Percentiles rank a stretch among this genome's conserved stretches.
Evolutionary conservation across 768 basidiomycete species (phyloP).

Genomic region (Porphyrellus cyaneotinctus): DNA sequence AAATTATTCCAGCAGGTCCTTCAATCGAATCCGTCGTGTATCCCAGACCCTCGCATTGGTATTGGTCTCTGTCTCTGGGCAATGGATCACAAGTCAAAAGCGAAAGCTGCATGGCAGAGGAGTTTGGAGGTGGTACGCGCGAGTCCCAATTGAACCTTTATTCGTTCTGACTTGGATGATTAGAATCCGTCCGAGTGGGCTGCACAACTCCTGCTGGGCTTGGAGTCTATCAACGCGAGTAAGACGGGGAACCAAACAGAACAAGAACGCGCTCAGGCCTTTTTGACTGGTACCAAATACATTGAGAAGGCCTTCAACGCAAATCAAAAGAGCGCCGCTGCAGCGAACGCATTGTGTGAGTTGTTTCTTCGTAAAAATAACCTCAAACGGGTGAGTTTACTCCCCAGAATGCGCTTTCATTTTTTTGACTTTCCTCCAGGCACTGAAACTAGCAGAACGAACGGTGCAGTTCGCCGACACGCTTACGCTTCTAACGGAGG

Average conservation of each 20-base stretch:
- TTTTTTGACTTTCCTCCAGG: slow-evolving; percentile 38
- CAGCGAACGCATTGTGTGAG: slow-evolving; percentile 80
- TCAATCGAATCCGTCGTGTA: slow-evolving; percentile 67
- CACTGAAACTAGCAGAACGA: slow-evolving; percentile 89
- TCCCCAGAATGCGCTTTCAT: background rate
- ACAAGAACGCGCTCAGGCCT: slow-evolving; percentile 56
- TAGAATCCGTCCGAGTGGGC: slow-evolving; percentile 80
- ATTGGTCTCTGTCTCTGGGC: slow-evolving; percentile 85
- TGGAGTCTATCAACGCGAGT: slow-evolving; percentile 86
- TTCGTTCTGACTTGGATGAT: background rate
- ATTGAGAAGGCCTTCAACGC: slow-evolving; percentile 64
- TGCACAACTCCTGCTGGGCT: slow-evolving; percentile 75
- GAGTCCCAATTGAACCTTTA: background rate
- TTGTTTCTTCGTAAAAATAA: slow-evolving; percentile 71
- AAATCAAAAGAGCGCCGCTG: slow-evolving; percentile 68
- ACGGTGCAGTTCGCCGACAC: slow-evolving; percentile 94
- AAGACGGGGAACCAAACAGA: slow-evolving; percentile 64
- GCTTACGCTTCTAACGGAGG: slow-evolving; percentile 77
- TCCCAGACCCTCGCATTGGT: slow-evolving; percentile 92
- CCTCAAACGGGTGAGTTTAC: slow-evolving; percentile 47
- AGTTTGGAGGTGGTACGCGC: slow-evolving; percentile 60
- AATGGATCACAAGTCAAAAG: slow-evolving; percentile 76
- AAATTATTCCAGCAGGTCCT: slow-evolving; percentile 85
- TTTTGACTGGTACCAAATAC: slow-evolving; percentile 51
- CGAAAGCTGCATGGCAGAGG: slow-evolving; percentile 86